A percentile compares a stretch with the other conserved stretches of the same genome.
Conservation (phyloP, 805 yeast genomes). For the Barnettozyma vustinii region DNA sequence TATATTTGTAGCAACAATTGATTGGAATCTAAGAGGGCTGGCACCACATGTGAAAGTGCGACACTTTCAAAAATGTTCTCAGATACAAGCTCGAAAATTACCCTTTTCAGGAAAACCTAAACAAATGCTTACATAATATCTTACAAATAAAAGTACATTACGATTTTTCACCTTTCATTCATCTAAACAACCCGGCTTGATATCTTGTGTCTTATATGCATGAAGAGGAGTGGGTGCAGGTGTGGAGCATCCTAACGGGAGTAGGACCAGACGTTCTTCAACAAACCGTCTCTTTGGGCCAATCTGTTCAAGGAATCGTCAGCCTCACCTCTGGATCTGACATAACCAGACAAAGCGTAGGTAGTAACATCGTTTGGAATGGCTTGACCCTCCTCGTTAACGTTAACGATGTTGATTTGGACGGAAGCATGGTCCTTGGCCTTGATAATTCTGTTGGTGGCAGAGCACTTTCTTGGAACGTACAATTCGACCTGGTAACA, state of each 20-base stretch:
- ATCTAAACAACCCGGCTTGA: background rate
- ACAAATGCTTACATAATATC: background rate
- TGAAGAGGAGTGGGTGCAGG: background rate
- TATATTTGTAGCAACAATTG: background rate
- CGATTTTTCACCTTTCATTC: constrained; percentile 6
- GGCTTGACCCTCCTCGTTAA: constrained; percentile 94
- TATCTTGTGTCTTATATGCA: background rate
- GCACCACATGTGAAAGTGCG: background rate
- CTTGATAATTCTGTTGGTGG: constrained; percentile 99
- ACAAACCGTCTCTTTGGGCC: constrained; percentile 97
- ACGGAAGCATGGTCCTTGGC: constrained; percentile 99
- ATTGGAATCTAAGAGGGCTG: background rate
- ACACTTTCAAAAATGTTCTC: background rate
- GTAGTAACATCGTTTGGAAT: constrained; percentile 87
- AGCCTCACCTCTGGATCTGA: constrained; percentile 99
- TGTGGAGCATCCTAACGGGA: constrained; percentile 58
- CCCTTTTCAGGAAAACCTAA: constrained; percentile 3
- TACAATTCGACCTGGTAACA: constrained; percentile 83
- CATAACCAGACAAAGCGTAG: constrained; percentile 95
- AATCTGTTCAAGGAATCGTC: constrained; percentile 99
- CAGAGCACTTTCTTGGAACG: constrained; percentile 99
- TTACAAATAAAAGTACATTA: background rate
- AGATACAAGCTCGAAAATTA: constrained; percentile 2
- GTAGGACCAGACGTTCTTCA: constrained; percentile 93
- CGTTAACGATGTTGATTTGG: constrained; percentile 97